Conservation (phyloP, 2,329 filamentous ascomycete genomes). For the Trichophyton benhamiae region DNA sequence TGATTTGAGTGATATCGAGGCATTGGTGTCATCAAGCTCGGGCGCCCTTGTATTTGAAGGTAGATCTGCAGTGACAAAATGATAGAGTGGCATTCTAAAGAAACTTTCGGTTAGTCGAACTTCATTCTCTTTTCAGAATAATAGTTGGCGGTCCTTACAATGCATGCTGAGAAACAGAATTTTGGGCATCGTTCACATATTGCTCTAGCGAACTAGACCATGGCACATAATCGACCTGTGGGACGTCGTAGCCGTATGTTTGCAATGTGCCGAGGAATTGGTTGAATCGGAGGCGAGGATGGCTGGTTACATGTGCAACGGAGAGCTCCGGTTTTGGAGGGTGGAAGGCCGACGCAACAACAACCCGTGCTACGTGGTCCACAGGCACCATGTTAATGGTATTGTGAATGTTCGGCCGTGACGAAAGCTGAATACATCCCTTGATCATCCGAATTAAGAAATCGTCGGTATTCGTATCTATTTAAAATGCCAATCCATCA, state of each 20-base stretch:
- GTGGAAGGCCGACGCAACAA: conserved; percentile 60
- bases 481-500: neutral
- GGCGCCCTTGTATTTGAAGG: conserved; percentile 58
- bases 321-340: conserved; percentile 43
- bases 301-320: conserved; percentile 67
- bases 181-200: conserved; percentile 52
- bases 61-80: conserved; percentile 60
- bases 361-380: conserved; percentile 66
- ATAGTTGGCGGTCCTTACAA: conserved; percentile 17
- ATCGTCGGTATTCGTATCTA: conserved; percentile 66
- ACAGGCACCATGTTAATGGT: conserved; percentile 85
- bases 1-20: conserved; percentile 49
- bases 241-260: conserved; percentile 59
- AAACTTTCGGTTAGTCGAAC: conserved; percentile 15
- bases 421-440: conserved; percentile 67
- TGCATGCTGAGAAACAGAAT: conserved; percentile 52
- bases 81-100: conserved; percentile 51
- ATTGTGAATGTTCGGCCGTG: conserved; percentile 66
- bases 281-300: conserved; percentile 66
- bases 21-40: conserved; percentile 62
- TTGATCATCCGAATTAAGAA: conserved; percentile 80
- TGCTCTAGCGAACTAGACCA: conserved; percentile 58
- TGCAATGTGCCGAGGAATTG: conserved; percentile 60
- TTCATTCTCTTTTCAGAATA: conserved; percentile 1
- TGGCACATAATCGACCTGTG: conserved; percentile 52